Evolutionary conservation across 805 yeast genomes (phyloP).

Genomic region (Kregervanrija delftensis): DNA sequence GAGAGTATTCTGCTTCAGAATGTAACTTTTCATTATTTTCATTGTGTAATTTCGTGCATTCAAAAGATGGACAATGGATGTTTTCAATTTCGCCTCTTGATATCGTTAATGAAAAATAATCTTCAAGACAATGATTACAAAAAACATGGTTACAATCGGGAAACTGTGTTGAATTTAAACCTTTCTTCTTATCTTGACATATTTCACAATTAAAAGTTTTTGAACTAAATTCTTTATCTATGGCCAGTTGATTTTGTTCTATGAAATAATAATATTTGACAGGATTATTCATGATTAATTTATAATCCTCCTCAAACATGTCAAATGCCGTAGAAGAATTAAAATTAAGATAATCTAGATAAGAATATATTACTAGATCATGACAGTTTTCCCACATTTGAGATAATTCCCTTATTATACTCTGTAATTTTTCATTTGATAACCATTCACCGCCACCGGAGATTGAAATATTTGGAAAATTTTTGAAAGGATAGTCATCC

Average conservation of each 20-base stretch:
- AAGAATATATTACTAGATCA: slow-evolving; percentile 6
- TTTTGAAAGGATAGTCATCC: slow-evolving; percentile 28
- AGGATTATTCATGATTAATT: slow-evolving; percentile 5
- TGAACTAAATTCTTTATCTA: slow-evolving; percentile 24
- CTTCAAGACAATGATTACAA: slow-evolving; percentile 39
- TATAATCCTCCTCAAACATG: slow-evolving; percentile 8
- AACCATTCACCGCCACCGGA: slow-evolving; percentile 26
- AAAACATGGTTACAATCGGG: slow-evolving; percentile 43
- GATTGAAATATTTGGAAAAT: slow-evolving; percentile 25
- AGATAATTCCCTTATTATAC: slow-evolving; percentile 12
- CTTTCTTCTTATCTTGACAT: slow-evolving; percentile 45
- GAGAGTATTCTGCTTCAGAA: slow-evolving; percentile 5
- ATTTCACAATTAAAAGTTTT: slow-evolving; percentile 47
- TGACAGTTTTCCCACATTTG: slow-evolving; percentile 5
- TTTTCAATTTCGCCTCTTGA: slow-evolving; percentile 41
- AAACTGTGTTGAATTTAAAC: slow-evolving; percentile 31
- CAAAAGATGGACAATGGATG: slow-evolving; percentile 54
- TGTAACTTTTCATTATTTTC: slow-evolving; percentile 10
- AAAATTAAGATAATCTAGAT: slow-evolving; percentile 9
- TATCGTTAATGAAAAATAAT: slow-evolving; percentile 37
- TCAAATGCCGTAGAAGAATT: slow-evolving; percentile 6
- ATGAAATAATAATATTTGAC: slow-evolving; percentile 7
- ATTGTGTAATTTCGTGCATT: slow-evolving; percentile 29
- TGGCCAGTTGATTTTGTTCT: slow-evolving; percentile 14
- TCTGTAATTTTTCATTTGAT: slow-evolving; percentile 10